Base-by-base conservation (phyloP, 129 eudicot genomes). In the Flaveria trinervia region DNA sequence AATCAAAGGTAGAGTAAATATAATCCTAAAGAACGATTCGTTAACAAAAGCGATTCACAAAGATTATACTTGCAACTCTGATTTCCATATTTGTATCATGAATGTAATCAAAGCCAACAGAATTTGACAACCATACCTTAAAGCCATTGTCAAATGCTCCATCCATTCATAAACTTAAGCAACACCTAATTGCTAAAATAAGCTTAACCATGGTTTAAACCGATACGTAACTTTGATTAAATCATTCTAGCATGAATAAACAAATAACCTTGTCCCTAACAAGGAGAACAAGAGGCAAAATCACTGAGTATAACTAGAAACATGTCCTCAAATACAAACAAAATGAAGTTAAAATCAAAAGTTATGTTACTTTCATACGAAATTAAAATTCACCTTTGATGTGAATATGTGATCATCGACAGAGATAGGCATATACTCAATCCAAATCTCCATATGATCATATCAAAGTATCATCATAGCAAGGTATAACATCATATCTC, bases 271-370 rank as follows among this genome's bases (percentile, higher is more conserved):
- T 74, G 76, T 75, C 72, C 51, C 70, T 17, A 57, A 67, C 41
- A 68, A 49, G 46, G 76, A 50, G 65, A 67, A 74, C 71, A 75
- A 16, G 26, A 14, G 64, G 51, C 70, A 66, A 67, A 23, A 20
- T 75, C 64, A 7, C 4, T 68, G 54, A 54, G 36, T 46, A 33
- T 81, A 44, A 81, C 48, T 74, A 73, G 70, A 65, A 75, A 56
- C 64, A 55, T 73, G 79, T 80, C 44, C 18, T 68, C 71, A 74
- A 46, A 48, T 80, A 68, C 45, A 74, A 10, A 81, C 84, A 81
- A 81, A 68, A 56, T 14, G 18, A 22, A 75, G 52, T 65, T 9
- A 68, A 68, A 15, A 56, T 54, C 70, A 52, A 68, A 74, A 74
- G 30, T 66, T 28, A 41, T 46, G 16, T 61, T 59, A 36, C 30